These are phyloP conservation scores for Blastobotrys serpentis DNA, from an alignment of 1,139 yeast species.

Conservation along the genomic window DNA sequence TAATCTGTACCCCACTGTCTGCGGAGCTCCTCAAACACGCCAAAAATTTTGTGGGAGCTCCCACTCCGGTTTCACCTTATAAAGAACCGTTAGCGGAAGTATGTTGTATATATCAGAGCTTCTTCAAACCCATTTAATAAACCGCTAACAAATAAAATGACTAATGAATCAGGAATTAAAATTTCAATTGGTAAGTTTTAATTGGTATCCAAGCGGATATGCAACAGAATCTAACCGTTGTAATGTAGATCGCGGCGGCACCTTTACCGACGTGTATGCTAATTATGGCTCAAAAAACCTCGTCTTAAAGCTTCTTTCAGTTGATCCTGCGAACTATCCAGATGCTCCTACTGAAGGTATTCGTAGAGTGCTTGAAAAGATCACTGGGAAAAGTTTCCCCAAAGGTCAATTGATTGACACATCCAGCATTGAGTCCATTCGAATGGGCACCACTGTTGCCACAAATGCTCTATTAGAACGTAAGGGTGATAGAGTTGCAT, in stretches of 20 bases:
- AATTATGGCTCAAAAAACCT: conserved; percentile 45
- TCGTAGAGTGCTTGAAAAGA: conserved; percentile 66
- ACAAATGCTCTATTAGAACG: conserved; percentile 72
- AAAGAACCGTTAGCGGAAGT: too few species aligned
- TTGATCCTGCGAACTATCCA: conserved; percentile 77
- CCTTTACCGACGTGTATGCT: conserved; percentile 77
- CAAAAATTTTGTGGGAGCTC: neutral
- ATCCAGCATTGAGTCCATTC: conserved; percentile 52
- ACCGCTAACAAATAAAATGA: neutral
- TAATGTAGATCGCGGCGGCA: conserved; percentile 55
- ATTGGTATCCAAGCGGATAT: too few species aligned
- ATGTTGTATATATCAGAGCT: too few species aligned
- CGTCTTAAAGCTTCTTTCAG: conserved; percentile 73
- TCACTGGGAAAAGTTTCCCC: conserved; percentile 49
- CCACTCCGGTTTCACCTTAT: neutral
- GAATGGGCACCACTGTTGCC: conserved; percentile 83
- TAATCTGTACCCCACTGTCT: neutral
- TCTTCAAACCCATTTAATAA: too few species aligned
- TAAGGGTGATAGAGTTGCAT: conserved; percentile 63
- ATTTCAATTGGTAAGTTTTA: conserved; percentile 15
- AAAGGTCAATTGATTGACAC: conserved; percentile 47
- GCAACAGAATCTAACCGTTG: too few species aligned
- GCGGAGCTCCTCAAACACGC: neutral
- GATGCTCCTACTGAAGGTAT: conserved; percentile 95
- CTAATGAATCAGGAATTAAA: conserved; percentile 9